Base-by-base conservation (phyloP, 805 yeast species). In the Hanseniaspora lachancei region DNA sequence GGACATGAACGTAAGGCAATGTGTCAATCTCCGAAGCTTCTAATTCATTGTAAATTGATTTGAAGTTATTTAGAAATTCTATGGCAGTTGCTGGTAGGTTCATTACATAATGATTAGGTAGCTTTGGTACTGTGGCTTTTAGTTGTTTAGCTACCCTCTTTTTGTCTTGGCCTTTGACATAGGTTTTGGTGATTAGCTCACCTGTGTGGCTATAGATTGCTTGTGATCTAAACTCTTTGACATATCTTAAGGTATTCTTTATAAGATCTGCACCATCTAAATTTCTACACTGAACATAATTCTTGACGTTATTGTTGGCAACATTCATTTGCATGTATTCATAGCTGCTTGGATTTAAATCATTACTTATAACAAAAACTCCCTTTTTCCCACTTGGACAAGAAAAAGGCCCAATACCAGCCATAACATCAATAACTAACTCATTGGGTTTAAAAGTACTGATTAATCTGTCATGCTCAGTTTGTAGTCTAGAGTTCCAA, bases 401-500 rank as follows among this genome's bases (percentile, higher is more conserved):
- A 1, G 95, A 91, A 72, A 95, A 93, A 5, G 99, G 99, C 0
- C 99, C 99, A 1, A 93, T 97, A 48, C 99, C 99, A 0, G 96
- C 97, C 80, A 95, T 86, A 0, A 89, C 97, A 71, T 93, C 99
- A 63, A 88, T 87, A 0, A 95, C 85, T 7, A 88, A 85, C 58
- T 84, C 84, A 10, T 84, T 84, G 4, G 78, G 73, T 43, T 77
- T 62, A 62, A 86, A 84, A 57, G 72, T 74, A 40, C 70, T 64
- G 3, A 93, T 83, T 44, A 93, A 70, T 58, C 97, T 74, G 48
- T 81, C 91, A 68, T 93, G 99, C 64, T 93, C 99, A 0, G 96
- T 86, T 61, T 89, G 91, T 51, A 93, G 74, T 61, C 98, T 77
- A 16, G 97, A 87, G 67, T 93, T 93, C 99, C 99, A 93, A 69